These are phyloP conservation scores for Erucastrum elatum DNA, from an alignment of 345 rosid species.

Conservation along the genomic window DNA sequence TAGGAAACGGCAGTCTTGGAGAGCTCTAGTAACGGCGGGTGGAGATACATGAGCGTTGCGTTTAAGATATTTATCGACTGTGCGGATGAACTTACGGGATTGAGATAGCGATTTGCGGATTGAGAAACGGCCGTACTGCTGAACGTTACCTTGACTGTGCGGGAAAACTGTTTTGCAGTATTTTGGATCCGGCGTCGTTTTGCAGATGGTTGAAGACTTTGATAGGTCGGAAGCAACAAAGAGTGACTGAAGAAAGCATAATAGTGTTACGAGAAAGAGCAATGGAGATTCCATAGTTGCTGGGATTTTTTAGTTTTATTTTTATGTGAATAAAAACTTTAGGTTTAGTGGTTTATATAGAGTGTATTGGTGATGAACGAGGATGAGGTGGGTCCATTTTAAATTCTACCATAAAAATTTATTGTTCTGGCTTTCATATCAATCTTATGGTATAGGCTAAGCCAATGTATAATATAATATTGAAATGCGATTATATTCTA, in stretches of 20 bases:
- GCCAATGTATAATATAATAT: background rate
- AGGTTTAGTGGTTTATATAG: background rate
- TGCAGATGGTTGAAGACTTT: conserved; percentile 50
- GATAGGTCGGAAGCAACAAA: conserved; percentile 5
- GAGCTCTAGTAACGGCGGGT: conserved; percentile 54
- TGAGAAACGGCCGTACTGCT: conserved; percentile 57
- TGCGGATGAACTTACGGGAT: conserved; percentile 52
- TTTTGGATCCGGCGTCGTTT: conserved; percentile 60
- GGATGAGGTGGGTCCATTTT: background rate
- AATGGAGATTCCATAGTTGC: conserved; percentile 19
- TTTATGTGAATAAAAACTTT: background rate
- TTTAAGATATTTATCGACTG: conserved; percentile 49
- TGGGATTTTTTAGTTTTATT: background rate
- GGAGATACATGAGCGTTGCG: conserved; percentile 47
- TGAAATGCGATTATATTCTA: background rate
- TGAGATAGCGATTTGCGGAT: conserved; percentile 64
- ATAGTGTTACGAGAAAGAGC: conserved; percentile 12
- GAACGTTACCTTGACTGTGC: conserved; percentile 45
- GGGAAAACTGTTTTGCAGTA: conserved; percentile 61
- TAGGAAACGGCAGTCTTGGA: conserved; percentile 71
- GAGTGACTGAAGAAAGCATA: conserved; percentile 15
- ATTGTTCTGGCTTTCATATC: background rate
- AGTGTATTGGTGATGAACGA: background rate
- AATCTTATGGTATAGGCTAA: background rate
- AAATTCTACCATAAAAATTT: background rate